A percentile compares a stretch with the other conserved stretches of the same genome.
Conservation (phyloP, 371 early-diverging fungal genomes). For the Zopfochytrium polystomum region DNA sequence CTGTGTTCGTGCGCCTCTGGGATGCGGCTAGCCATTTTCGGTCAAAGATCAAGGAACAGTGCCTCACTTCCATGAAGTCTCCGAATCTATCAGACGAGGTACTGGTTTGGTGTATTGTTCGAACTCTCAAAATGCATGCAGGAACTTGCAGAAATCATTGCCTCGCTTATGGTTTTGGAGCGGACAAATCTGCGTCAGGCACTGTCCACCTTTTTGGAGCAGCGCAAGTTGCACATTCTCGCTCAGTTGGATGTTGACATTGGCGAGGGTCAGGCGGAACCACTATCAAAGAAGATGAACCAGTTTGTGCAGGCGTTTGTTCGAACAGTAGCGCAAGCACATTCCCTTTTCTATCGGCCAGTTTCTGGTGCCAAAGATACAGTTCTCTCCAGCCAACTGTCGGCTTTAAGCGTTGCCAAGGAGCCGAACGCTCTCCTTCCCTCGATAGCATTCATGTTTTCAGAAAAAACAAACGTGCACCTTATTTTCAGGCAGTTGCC, state of each 20-base stretch:
- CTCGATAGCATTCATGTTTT: no score
- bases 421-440: no score
- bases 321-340: no score
- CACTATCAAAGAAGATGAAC: no score
- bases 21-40: conserved; percentile 74
- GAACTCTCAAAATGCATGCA: conserved; percentile 21
- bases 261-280: no score
- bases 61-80: conserved; percentile 49
- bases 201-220: conserved; percentile 55
- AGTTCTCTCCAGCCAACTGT: no score
- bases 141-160: conserved; percentile 59
- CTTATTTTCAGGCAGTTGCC: conserved; percentile 40
- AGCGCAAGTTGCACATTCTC: conserved; percentile 55
- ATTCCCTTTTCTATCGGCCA: no score
- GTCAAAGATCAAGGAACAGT: conserved; percentile 67
- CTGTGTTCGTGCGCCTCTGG: conserved; percentile 82
- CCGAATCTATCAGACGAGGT: conserved; percentile 52
- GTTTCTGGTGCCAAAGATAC: no score
- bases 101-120: conserved; percentile 6
- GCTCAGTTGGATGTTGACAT: no score
- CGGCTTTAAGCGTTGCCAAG: no score
- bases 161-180: conserved; percentile 63
- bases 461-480: conserved; percentile 39
- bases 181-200: conserved; percentile 58
- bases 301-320: no score